phyloP scores from a whole-genome alignment of 805 yeast species.

The Candida railenensis region DNA sequence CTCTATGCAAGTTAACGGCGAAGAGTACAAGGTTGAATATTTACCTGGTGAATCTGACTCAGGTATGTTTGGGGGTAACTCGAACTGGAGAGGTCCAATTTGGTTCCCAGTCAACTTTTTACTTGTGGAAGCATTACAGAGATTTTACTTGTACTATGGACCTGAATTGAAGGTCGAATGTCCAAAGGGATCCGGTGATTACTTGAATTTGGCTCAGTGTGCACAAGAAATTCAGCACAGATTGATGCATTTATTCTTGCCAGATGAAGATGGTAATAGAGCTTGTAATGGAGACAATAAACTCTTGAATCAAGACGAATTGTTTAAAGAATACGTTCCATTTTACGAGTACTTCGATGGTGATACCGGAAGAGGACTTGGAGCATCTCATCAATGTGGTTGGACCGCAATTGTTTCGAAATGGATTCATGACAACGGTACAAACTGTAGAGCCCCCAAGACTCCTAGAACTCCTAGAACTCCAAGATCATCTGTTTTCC shows the following conservation, averaged over 20 bases:
- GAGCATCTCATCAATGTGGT: constrained; percentile 93
- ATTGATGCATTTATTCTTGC: constrained; percentile 70
- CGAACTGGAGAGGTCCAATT: constrained; percentile 97
- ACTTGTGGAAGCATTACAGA: constrained; percentile 80
- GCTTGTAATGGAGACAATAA: constrained; percentile 76
- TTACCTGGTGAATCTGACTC: constrained; percentile 89
- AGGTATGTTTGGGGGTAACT: constrained; percentile 94
- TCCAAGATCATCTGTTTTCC: constrained; percentile 21
- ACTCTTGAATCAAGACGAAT: constrained; percentile 54
- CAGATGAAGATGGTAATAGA: constrained; percentile 62
- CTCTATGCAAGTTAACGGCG: constrained; percentile 78
- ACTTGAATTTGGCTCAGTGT: constrained; percentile 77
- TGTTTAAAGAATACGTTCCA: constrained; percentile 72
- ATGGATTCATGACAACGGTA: constrained; percentile 86
- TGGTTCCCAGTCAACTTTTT: constrained; percentile 94
- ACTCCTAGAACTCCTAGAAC: constrained; percentile 36
- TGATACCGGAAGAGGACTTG: constrained; percentile 91
- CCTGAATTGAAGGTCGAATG: constrained; percentile 81
- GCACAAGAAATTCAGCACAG: constrained; percentile 90
- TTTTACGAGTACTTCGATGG: constrained; percentile 91
- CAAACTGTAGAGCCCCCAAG: constrained; percentile 56
- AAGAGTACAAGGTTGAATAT: constrained; percentile 66
- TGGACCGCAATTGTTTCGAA: constrained; percentile 95
- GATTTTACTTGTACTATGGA: constrained; percentile 87
- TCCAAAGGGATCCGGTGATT: constrained; percentile 80